Base-by-base conservation (phyloP, 768 basidiomycete genomes). In the Trametes sanguinea region DNA sequence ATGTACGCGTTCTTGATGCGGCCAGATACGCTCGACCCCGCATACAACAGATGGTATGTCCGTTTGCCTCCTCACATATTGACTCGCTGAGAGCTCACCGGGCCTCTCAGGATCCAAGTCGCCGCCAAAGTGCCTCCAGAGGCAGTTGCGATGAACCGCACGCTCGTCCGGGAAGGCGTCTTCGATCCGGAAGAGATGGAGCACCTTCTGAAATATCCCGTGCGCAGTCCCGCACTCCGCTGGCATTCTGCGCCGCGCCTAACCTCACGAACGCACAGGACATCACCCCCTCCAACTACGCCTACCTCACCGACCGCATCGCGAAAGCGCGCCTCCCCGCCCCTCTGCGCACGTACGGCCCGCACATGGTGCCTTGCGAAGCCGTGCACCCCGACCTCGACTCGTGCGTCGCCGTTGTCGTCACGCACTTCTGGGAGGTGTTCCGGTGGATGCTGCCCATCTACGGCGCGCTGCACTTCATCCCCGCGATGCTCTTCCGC, bases 391-490 rank as follows among this genome's bases (percentile, higher is more conserved):
- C 95, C 6, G 82, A 81, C 76, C 66, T 78, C 6, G 82, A 88
- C 17, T 81, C 80, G 8, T 94, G 92, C 71, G 67, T 76, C 6
- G 72, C 76, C 9, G 85, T 86, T 2, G 84, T 83, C 11, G 63
- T 87, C n/a, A 82, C 84, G 42, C 86, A 94, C 32, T 90, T 95
- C 74, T 81, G 88, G 66, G 77, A 83, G 16, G 94, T 97, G 6
- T 90, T 89, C 72, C 85, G 83, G 75, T 95, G 84, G 90, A 94
- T 91, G 76, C 72, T 90, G 46, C 89, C 86, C 3, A 84, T 89
- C 43, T 98, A 98, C 68, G 88, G 92, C 22, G 94, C 93, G 0
- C 75, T 98, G 35, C 96, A 98, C 73, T 83, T 97, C 61, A 84
- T 97, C 32, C 95, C 96, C 1, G 81, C 88, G 50, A 76, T 98